These are phyloP conservation scores for Paraconiothyrium sp. DNA, from an alignment of 2,329 filamentous ascomycete genomes.

Conservation along the genomic window DNA sequence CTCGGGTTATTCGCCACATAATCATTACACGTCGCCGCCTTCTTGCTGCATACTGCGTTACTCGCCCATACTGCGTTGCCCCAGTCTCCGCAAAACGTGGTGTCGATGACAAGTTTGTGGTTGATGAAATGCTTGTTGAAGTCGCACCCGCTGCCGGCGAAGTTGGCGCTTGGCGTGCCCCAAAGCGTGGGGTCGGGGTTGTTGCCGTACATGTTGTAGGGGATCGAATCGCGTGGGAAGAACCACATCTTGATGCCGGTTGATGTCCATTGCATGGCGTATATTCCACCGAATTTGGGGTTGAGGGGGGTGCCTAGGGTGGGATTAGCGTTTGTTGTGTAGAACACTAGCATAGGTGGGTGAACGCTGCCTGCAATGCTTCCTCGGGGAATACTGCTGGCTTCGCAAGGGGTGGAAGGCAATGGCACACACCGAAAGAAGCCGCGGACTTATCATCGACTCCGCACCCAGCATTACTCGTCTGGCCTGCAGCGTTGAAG, in stretches of 20 bases:
- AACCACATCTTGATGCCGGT: constrained; percentile 78
- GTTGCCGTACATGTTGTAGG: constrained; percentile 43
- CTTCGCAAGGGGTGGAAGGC: neutral
- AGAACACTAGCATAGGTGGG: too few relatives aligned
- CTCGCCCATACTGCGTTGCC: constrained; percentile 31
- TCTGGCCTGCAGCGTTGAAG: constrained; percentile 26
- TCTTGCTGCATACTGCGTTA: constrained; percentile 11
- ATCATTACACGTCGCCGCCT: constrained; percentile 23
- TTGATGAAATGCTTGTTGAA: constrained; percentile 65
- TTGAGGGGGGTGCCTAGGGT: constrained; percentile 35
- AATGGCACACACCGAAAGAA: constrained; percentile 22
- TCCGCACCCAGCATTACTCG: constrained; percentile 26
- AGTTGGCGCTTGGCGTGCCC: constrained; percentile 72
- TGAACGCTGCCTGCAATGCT: neutral
- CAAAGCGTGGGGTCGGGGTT: constrained; percentile 70
- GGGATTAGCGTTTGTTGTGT: neutral
- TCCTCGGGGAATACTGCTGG: neutral
- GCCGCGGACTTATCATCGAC: constrained; percentile 16
- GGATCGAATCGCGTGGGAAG: constrained; percentile 73
- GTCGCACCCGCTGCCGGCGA: constrained; percentile 56
- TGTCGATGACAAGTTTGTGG: constrained; percentile 80
- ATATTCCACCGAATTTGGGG: constrained; percentile 46
- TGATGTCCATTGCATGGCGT: constrained; percentile 69
- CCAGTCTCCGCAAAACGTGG: constrained; percentile 71
- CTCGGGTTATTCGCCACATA: constrained; percentile 32